These are phyloP conservation scores for Talaromyces albobiverticillius DNA, from an alignment of 2,329 filamentous ascomycete species.

Conservation along the genomic window DNA sequence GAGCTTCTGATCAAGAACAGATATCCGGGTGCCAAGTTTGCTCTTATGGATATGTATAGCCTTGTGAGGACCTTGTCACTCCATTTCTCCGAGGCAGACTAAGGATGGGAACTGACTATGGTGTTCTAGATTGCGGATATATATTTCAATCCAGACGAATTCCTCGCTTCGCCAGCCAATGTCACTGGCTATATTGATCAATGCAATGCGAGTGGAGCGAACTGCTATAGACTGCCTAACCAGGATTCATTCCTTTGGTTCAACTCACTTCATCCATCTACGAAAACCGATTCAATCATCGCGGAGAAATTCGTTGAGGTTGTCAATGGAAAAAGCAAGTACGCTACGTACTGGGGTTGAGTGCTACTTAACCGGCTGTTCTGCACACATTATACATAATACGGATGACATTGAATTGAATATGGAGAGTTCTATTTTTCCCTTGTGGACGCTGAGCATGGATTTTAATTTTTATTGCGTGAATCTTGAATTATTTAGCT, in stretches of 20 bases:
- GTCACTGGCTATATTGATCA: constrained; percentile 57
- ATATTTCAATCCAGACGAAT: constrained; percentile 57
- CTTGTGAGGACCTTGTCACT: constrained; percentile 38
- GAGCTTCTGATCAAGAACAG: constrained; percentile 40
- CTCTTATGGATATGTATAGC: constrained; percentile 65
- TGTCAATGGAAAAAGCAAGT: constrained; percentile 44
- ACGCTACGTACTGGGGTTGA: constrained; percentile 25
- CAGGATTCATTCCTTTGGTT: constrained; percentile 68
- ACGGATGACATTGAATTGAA: too few species aligned
- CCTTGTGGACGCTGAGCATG: too few species aligned
- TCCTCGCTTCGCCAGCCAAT: constrained; percentile 63
- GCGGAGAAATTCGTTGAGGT: constrained; percentile 57
- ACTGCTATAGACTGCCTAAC: constrained; percentile 43
- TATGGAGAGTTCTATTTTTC: too few species aligned
- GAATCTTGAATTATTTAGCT: too few species aligned
- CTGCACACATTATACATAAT: too few species aligned
- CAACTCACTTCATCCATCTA: constrained; percentile 70
- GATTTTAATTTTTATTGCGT: too few species aligned
- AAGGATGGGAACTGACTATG: background rate
- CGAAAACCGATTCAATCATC: constrained; percentile 59
- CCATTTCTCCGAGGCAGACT: background rate
- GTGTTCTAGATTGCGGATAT: constrained; percentile 59
- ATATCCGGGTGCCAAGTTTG: constrained; percentile 58
- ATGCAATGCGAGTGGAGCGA: constrained; percentile 45
- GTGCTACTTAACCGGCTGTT: too few species aligned